Base-by-base conservation (phyloP, 176 grass and related monocot genomes). In the Musa beccarii region DNA sequence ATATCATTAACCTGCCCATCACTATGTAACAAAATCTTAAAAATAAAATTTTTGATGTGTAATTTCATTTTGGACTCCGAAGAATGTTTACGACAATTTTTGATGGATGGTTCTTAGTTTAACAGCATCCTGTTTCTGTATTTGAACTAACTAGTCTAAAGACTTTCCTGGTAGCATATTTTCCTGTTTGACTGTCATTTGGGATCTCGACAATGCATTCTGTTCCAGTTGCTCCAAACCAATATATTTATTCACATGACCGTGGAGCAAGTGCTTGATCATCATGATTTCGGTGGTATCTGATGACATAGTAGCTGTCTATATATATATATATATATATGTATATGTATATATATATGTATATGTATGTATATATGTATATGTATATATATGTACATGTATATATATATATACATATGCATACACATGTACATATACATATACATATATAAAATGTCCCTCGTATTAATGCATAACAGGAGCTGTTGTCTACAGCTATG, bases 351-450 rank as follows among this genome's bases (percentile, higher is more conserved):
- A 34, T 34, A 43, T 43, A 43, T 6, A 43, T 43, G 4, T 43
- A 43, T 0, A 43, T 34, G 3, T 6, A 43, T 43, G 6, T 43
- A 43, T 5, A 43, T 34, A 34, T 34, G 4, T 4, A 34, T 34
- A 34, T 34, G 5, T 5, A 34, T 43, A 43, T 43, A 43, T 6
- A 43, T 43, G 6, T 6, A 43, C 4, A 43, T 6, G 4, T 43
- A 43, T 0, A 43, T 43, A 43, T 43, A 43, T 6, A 4, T 6
- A 43, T 4, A 6, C 0, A 43, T 0, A 43, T 4, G 6, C 4
- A 43, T 0, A 43, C 3, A 34, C 0, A 34, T 6, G 5, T 0
- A 0, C 0, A 43, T 6, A 43, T 0, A 43, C 0, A 6, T 0
- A 43, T 43, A 6, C 3, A 43, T 43, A 43, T 43, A 43, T 34